Evolutionary conservation across 164 flowering plant species (phyloP), one percentile per base, ranked within the genome.

Genomic region (Aristolochia californica): DNA sequence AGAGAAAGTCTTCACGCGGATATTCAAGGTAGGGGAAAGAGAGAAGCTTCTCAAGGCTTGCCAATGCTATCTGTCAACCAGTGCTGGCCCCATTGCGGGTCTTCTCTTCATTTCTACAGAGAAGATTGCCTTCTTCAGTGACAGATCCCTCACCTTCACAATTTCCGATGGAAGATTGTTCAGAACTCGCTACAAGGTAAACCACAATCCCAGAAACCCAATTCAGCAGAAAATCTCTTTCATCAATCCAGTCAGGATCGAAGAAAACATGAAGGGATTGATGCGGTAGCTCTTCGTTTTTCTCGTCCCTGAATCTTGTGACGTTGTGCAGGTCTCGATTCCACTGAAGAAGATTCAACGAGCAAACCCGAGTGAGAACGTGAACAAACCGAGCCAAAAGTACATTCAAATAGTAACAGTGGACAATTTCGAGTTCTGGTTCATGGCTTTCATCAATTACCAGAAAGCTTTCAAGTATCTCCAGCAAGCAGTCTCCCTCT

Each of bases 1-100:
- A 44, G 71, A 72, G 38, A 77, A 67, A 57, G 60, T 75, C 8
- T 77, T 75, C 68, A 68, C 40, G 56, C 61, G 65, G 49, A 25
- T 62, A 7, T 80, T 78, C 50, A 70, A 56, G 5, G 75, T 68
- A 15, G 61, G 58, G 24, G 74, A 65, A 64, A 75, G 67, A 56
- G 80, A 80, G 53, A 78, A 76, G 51, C 60, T 80, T 48, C 61
- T 76, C 24, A 77, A 74, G 63, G 78, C 74, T 17, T 78, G 68
- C 7, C 79, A 62, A n/a, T 80, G 84, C 53, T 78, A 74, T 56
- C 58, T 80, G 34, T 80, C 75, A 13, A 81, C 85, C 34, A 74
- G 82, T 23, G 74, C 77, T 3, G 81, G 83, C 50, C 86, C 86
- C n/a, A 70, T 81, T 54, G 72, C 78, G 23, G 83, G 86, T 9